phyloP scores from a whole-genome alignment of 345 rosid genomes.

The Passiflora organensis region DNA sequence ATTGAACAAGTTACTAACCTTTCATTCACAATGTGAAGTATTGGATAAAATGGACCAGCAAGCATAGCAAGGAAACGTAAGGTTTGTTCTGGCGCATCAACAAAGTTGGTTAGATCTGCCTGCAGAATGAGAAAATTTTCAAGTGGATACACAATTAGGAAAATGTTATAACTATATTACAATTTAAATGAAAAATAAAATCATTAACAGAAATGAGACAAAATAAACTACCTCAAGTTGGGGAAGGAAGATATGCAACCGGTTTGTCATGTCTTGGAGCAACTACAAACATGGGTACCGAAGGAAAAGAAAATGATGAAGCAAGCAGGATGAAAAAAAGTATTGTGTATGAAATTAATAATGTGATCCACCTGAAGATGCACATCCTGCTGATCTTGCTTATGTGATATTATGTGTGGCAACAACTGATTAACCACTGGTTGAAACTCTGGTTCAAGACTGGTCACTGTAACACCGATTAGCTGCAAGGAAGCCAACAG shows the following conservation, averaged over 20 bases:
- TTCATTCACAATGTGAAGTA: slow-evolving; percentile 57
- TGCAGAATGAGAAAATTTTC: slow-evolving; percentile 23
- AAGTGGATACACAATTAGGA: slow-evolving; percentile 8
- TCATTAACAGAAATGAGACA: slow-evolving; percentile 1
- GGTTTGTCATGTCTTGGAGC: slow-evolving; percentile 72
- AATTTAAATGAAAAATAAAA: slow-evolving; percentile 2
- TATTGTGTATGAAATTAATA: not conserved
- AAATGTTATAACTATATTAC: slow-evolving; percentile 6
- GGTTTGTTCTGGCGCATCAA: slow-evolving; percentile 53
- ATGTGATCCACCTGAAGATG: slow-evolving; percentile 63
- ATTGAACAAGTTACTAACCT: slow-evolving; percentile 41
- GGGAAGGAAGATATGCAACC: slow-evolving; percentile 66
- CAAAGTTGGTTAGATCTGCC: slow-evolving; percentile 56
- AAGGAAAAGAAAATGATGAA: slow-evolving; percentile 24
- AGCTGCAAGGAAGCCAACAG: slow-evolving; percentile 44
- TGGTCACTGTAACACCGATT: slow-evolving; percentile 62
- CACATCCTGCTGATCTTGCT: slow-evolving; percentile 64
- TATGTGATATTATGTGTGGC: slow-evolving; percentile 64
- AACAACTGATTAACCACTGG: slow-evolving; percentile 72
- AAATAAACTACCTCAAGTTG: slow-evolving; percentile 65
- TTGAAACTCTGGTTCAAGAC: slow-evolving; percentile 82
- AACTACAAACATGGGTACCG: slow-evolving; percentile 55
- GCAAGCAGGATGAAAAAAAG: slow-evolving; percentile 6
- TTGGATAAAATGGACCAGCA: slow-evolving; percentile 70
- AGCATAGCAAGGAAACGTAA: slow-evolving; percentile 70